Evolutionary conservation across 2,329 filamentous ascomycete species (phyloP).

Genomic region (Passalora sequoiae): DNA sequence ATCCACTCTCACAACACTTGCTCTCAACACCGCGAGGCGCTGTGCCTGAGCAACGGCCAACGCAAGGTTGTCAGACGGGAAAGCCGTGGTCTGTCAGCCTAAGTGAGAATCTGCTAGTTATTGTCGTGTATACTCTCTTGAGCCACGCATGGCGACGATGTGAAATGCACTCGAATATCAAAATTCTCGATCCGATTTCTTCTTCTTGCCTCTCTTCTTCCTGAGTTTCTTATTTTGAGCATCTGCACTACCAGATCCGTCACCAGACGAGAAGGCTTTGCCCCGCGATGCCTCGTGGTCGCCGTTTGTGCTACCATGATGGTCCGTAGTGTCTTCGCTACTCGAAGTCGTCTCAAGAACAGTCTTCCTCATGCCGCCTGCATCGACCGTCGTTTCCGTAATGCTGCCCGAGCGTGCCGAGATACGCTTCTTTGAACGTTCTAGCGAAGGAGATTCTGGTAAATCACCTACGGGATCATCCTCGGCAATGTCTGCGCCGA

Average conservation of each 20-base stretch:
- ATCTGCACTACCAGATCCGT: background rate
- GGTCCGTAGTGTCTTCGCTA: constrained; percentile 1
- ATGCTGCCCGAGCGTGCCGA: constrained; percentile 8
- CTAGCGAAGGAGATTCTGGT: background rate
- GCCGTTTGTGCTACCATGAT: background rate
- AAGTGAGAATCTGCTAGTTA: too few relatives aligned
- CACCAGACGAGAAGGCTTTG: background rate
- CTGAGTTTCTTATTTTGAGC: background rate
- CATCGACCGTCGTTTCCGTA: constrained; percentile 3
- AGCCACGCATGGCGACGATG: too few relatives aligned
- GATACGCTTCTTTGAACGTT: constrained; percentile 1
- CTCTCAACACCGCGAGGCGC: too few relatives aligned
- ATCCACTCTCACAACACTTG: too few relatives aligned
- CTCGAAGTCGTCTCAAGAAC: constrained; percentile 4
- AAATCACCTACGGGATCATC: background rate
- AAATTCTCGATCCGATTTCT: constrained; percentile 1
- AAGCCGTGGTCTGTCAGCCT: too few relatives aligned
- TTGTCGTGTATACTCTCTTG: too few relatives aligned
- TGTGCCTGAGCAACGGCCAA: too few relatives aligned
- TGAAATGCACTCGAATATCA: too few relatives aligned
- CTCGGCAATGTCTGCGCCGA: background rate
- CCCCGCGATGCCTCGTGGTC: background rate
- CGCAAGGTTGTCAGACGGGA: too few relatives aligned
- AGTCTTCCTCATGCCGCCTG: constrained; percentile 3
- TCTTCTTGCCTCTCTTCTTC: constrained; percentile 4